Base-by-base conservation (phyloP, 192 early-diverging fungal species). In the Linnemannia exigua region DNA sequence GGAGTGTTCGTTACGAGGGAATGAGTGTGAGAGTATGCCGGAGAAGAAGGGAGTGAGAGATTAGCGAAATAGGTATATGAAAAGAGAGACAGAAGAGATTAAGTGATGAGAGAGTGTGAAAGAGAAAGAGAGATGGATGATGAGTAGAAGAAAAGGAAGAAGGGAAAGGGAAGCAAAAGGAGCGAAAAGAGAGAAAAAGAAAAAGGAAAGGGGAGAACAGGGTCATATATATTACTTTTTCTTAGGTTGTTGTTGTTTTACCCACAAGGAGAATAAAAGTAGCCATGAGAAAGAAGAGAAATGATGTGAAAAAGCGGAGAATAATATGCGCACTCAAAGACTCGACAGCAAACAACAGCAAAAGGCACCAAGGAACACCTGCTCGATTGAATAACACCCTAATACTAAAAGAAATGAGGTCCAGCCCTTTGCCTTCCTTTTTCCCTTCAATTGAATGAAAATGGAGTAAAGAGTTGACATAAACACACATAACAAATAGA, bases 301-400 rank as follows among this genome's bases (percentile, higher is more conserved):
- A 28, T 68, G 50, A 35, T 77, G 67, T 69, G 67, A 63, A 63
- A 63, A 63, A 63, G 70, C 77, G 77, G 77, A 79, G 77, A 72
- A 79, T 72, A 72, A 79, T 72, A 72, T 72, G 66, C 58, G 58
- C 58, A 63, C 58, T 63, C 58, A 25, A n/a, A 63, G 58, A 63
- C 58, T 63, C 58, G 58, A n/a, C 28, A n/a, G 28, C 58, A 28
- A 63, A 31, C 58, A n/a, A 63, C 25, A 25, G 58, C 25, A 63
- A 63, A 54, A 54, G 51, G 5, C 54, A 11, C 22, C 2, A n/a
- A 31, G 12, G 58, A 31, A 33, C n/a, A 31, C 12, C 28, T 63
- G 12, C 50, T 19, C 58, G 31, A 63, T 31, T 63, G 58, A 63
- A 63, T 63, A 63, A 31, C 1, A 31, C 12, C 25, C 8, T 22